Conservation (phyloP, 768 basidiomycete species). For the Boletellus sp. region DNA sequence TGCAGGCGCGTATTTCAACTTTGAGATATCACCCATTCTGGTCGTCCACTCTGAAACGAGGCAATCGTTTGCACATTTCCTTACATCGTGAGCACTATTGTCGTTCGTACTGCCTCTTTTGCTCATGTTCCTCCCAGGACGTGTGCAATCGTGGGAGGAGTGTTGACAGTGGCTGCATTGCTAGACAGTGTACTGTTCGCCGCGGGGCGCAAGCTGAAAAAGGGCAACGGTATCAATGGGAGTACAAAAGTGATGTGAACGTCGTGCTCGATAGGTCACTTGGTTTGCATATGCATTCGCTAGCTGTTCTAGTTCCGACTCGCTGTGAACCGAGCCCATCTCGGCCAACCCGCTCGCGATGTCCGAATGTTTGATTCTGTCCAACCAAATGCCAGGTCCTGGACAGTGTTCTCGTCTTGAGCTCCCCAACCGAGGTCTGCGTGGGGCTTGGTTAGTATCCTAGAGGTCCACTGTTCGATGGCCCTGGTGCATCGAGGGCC, state of each 20-base stretch:
- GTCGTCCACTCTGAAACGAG: conserved; percentile 88
- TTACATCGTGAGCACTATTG: conserved; percentile 78
- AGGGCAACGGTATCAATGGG: conserved; percentile 36
- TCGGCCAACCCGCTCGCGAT: conserved; percentile 15
- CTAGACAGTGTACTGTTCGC: conserved; percentile 86
- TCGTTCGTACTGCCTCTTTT: background rate
- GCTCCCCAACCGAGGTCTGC: conserved; percentile 22
- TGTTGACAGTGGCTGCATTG: conserved; percentile 88
- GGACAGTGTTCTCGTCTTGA: conserved; percentile 4
- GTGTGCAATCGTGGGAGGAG: conserved; percentile 96
- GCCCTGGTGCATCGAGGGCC: too few species aligned
- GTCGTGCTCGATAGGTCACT: conserved; percentile 6
- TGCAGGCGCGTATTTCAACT: conserved; percentile 81
- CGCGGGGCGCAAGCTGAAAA: conserved; percentile 71
- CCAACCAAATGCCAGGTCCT: too few species aligned
- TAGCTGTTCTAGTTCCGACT: conserved; percentile 19
- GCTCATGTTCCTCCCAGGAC: conserved; percentile 49
- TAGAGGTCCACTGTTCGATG: too few species aligned
- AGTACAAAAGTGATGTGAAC: conserved; percentile 32
- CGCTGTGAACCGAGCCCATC: too few species aligned
- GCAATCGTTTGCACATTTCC: conserved; percentile 96
- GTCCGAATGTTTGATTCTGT: conserved; percentile 18
- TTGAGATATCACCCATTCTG: conserved; percentile 95
- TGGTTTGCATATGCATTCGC: conserved; percentile 8
- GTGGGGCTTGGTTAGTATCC: background rate